Base-by-base conservation (phyloP, 352 stramenopile species). In the Phytopythium ostracodes region DNA sequence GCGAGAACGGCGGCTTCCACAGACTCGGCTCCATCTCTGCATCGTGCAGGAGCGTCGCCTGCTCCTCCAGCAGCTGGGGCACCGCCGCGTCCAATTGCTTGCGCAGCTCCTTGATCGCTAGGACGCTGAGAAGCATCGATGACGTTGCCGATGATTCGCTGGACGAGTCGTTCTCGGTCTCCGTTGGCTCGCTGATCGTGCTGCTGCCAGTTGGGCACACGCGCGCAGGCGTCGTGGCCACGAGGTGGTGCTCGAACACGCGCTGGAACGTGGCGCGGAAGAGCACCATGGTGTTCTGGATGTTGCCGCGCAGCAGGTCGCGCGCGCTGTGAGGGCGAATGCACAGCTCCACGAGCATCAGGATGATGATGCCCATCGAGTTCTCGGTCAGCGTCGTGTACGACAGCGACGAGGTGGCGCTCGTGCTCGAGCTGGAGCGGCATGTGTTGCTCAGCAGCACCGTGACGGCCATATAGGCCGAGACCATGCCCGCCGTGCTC, bases 361-460 rank as follows among this genome's bases (percentile, higher is more conserved):
- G 67, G 27, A 87, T 80, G 24, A 90, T 52, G 62, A 91, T 88
- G n/a, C 76, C 82, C 40, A 89, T 61, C 42, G 77, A 80, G 49
- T 86, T 91, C 54, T 88, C 70, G 0, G 82, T 85, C 47, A 91
- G 51, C 35, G 66, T 87, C 12, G 79, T 82, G 63, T 91, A 89
- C 49, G 82, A 83, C 1, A 84, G 64, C 31, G 79, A 71, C 7
- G 68, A 67, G 36, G 63, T 69, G 17, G 64, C 29, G n/a, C 58
- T 63, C 2, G 56, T 43, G 27, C 50, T 58, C 22, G 33, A 47
- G n/a, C 40, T 60, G 31, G 52, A 67, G 44, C 75, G 68, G 50
- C 77, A 87, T 40, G 40, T 75, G 46, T 87, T 75, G 44, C 84
- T 69, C 0, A 89, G 67, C 24, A 92, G 67, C 4, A 92, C 77